A percentile compares a stretch with the other conserved stretches of the same genome.
Conservation (phyloP, 441 rosid genomes). For the Mallotus repandus region DNA sequence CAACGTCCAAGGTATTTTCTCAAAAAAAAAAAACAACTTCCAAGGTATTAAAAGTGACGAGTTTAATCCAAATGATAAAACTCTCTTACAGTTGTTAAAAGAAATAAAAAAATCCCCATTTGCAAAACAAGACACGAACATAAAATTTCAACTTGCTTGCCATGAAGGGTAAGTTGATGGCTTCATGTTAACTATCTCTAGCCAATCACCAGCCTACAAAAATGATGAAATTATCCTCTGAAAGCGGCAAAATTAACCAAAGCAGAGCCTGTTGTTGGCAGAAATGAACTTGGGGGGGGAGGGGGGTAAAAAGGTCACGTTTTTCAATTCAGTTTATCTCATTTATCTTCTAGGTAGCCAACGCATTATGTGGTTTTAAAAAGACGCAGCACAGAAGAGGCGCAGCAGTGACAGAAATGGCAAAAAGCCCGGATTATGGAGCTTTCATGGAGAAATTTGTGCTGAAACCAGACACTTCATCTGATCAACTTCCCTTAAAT, state of each 20-base stretch:
- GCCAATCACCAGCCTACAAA: background rate
- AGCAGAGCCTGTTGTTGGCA: background rate
- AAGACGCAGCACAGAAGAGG: background rate
- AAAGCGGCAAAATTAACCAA: background rate
- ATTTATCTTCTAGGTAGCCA: background rate
- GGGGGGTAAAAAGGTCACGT: background rate
- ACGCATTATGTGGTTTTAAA: background rate
- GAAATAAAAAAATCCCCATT: too few species aligned
- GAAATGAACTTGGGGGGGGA: background rate
- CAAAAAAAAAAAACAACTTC: too few species aligned
- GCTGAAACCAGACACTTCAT: conserved; percentile 46
- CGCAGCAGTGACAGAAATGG: conserved; percentile 47
- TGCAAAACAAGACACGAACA: too few species aligned
- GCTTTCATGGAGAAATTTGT: conserved; percentile 76
- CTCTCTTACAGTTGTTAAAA: too few species aligned
- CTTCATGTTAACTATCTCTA: background rate
- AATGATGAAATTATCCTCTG: background rate
- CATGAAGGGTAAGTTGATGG: too few species aligned
- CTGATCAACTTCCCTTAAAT: conserved; percentile 50
- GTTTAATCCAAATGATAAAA: too few species aligned
- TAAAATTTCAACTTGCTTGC: too few species aligned
- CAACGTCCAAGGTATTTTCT: too few species aligned
- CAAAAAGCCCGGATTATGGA: conserved; percentile 51
- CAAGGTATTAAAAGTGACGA: too few species aligned
- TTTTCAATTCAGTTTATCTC: background rate